Evolutionary conservation across 2,329 filamentous ascomycete species (phyloP), one percentile per base, ranked within the genome.

Genomic region (Blastomyces percursus): DNA sequence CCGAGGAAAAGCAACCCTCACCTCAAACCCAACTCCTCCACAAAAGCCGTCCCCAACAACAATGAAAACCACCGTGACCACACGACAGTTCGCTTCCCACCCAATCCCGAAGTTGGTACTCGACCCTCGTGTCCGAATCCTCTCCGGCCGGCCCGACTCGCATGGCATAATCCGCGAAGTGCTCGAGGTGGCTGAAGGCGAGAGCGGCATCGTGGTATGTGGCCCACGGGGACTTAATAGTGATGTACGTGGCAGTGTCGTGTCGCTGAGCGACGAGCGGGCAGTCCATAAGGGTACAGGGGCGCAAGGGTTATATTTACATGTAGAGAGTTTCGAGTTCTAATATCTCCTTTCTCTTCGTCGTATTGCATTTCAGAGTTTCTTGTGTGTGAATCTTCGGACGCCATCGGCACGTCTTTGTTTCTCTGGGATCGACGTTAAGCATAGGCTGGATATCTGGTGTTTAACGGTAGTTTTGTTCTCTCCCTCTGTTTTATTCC

Each of bases 251-350:
- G 79, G 76, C 16, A 79, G 76, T 62, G 83, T 84, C 0, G 83
- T 82, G 2, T 76, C 69, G 9, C 67, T 87, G 51, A 85, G 83
- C 66, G 84, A 88, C 70, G 85, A 88, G 71, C 76, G 85, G 38
- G 85, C 84, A 3, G 84, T 87, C 52, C 84, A 87, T 67, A 87
- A 87, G 71, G 85, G 85, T 1, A 87, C 82, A 0, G 84, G 84
- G 0, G 85, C 85, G 16, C 84, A 87, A 70, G 85, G 85, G 0
- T 81, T 87, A 35, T 85, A 81, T 69, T 70, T 86, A 40, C 82
- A 85, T 72, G 80, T 80, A 0, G 84, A 86, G 71, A 78, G 76
- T 21, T 86, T 85, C 73, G 80, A 78, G 3, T 84, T 75, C 64
- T 79, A 61, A 65, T 42, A 19, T 19, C 16, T 44, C 42, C 42